Base-by-base conservation (phyloP, 2,329 filamentous ascomycete genomes). In the Fonsecaea pugnacius region DNA sequence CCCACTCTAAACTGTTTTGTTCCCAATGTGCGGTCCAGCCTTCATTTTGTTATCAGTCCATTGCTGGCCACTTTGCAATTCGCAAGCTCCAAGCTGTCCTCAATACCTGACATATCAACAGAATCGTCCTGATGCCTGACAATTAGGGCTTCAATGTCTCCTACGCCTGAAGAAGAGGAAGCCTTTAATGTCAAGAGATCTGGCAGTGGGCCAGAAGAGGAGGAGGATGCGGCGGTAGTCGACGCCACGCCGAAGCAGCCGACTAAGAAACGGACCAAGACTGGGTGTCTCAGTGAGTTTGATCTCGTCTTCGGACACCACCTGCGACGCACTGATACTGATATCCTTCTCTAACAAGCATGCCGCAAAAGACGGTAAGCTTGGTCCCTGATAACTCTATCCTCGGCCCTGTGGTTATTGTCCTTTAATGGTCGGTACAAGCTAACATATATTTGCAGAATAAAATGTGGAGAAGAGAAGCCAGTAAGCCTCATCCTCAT, bases 381-480 rank as follows among this genome's bases (percentile, higher is more conserved):
- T 24, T 32, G 38, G 8, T 8, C 18, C 16, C 14, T 16, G 8
- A 35, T 14, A 18, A 4, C 5, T 36, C 33, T 27, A 21, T 33
- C 33, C 21, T 27, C 16, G 35, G n/a, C 12, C 8, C 35, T 43
- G 6, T 43, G n/a, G 38, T 43, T 5, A 38, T 7, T 21, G 43
- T 5, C 43, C 10, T 4, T 38, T 40, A 2, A 24, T 18, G 18
- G 12, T 59, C 33, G 33, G 8, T 5, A 51, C 36, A 30, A 35
- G 38, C 57, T 59, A 27, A 59, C 57, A 51, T 36, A 24, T 32
- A 7, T 21, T 33, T 40, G 9, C 35, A 59, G 57, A 67, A 98
- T 99, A 78, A 99, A 98, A 78, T 99, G 95, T 77, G 95, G 95
- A 67, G 95, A 98, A 76, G 91, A 92, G 72, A 80, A 80, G 63